Percentiles rank a stretch among this genome's conserved stretches.
phyloP scores from a whole-genome alignment of 2,329 filamentous ascomycete species.

The Arthrobotrys entomopaga region DNA sequence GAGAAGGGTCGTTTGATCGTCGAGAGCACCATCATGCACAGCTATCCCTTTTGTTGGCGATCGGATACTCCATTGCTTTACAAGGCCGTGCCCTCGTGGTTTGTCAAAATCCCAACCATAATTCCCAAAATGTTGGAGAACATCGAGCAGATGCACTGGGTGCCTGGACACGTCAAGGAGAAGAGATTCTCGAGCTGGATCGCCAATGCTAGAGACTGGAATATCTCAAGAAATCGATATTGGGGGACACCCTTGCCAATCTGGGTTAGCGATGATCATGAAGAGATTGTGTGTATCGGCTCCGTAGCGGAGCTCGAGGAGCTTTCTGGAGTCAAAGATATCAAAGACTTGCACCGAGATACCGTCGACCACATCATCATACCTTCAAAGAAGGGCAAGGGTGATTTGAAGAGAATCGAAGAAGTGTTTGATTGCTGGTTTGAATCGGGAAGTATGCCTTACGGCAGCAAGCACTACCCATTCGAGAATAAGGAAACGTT shows the following conservation, averaged over 20 bases:
- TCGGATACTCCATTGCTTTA: constrained; percentile 97
- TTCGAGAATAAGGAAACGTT: constrained; percentile 89
- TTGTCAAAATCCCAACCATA: constrained; percentile 84
- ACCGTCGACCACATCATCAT: constrained; percentile 95
- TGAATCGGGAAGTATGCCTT: constrained; percentile 95
- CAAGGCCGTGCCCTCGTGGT: constrained; percentile 92
- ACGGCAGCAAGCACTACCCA: constrained; percentile 88
- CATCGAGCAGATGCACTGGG: constrained; percentile 90
- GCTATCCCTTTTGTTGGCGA: constrained; percentile 91
- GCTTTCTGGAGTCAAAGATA: constrained; percentile 85
- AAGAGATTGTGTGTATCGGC: constrained; percentile 86
- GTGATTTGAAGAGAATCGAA: constrained; percentile 79
- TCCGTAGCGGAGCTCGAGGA: constrained; percentile 85
- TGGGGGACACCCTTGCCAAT: constrained; percentile 94
- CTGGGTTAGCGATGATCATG: constrained; percentile 89
- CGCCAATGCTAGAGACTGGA: constrained; percentile 90
- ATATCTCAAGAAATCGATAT: constrained; percentile 90
- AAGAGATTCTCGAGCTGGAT: constrained; percentile 93
- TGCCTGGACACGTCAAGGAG: constrained; percentile 89
- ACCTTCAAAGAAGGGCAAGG: constrained; percentile 86
- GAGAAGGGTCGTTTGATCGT: constrained; percentile 78
- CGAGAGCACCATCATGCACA: constrained; percentile 88
- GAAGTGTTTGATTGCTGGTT: constrained; percentile 99
- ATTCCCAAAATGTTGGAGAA: constrained; percentile 90
- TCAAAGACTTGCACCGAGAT: constrained; percentile 88